Conservation (phyloP, 73 alveolate species). For the Tetrahymena malaccensis region DNA sequence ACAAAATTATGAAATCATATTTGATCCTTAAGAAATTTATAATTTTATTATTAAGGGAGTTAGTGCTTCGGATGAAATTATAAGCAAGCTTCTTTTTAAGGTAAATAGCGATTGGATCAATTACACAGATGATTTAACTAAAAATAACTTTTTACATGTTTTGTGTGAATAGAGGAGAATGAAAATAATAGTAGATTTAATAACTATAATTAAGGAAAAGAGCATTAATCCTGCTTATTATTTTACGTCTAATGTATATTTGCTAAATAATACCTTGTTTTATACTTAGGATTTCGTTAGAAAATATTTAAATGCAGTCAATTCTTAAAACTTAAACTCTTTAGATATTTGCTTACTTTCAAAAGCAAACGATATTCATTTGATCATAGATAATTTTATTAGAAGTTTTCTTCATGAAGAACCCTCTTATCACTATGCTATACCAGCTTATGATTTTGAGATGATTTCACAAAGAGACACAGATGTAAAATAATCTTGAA, state of each 20-base stretch:
- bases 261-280: neutral
- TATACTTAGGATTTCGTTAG: neutral
- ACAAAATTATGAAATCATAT: neutral
- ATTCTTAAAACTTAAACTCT: neutral
- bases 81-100: neutral
- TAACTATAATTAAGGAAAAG: neutral
- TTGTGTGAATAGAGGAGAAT: neutral
- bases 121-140: neutral
- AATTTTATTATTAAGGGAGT: neutral
- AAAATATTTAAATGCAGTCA: neutral
- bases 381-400: neutral
- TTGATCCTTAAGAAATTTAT: neutral
- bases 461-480: neutral
- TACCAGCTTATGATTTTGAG: neutral
- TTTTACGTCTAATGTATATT: neutral
- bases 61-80: neutral
- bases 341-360: neutral
- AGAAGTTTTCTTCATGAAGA: neutral
- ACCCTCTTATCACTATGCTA: neutral
- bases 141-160: neutral
- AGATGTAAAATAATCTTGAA: neutral
- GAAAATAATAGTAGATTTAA: neutral
- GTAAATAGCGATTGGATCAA: neutral
- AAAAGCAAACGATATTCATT: neutral
- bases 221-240: neutral